Conservation (phyloP, 768 basidiomycete species). For the Russula sp. region DNA sequence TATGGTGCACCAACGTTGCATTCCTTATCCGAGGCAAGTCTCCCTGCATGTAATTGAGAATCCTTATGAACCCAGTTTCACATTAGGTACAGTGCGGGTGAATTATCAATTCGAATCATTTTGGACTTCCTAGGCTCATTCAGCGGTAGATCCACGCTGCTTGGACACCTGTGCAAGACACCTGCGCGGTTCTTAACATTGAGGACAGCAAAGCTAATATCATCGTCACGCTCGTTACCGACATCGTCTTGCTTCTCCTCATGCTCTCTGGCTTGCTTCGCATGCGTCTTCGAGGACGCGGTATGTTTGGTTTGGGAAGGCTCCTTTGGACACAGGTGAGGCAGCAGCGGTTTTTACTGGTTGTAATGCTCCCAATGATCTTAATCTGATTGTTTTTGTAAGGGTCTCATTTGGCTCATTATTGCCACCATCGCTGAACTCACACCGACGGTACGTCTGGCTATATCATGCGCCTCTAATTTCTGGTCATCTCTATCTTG, state of each 20-base stretch:
- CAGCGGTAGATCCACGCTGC: background rate
- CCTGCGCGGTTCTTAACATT: background rate
- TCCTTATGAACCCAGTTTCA: background rate
- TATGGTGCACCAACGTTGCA: background rate
- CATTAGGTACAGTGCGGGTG: background rate
- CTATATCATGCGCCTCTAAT: background rate
- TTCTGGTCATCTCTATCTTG: background rate
- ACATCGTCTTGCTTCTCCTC: background rate
- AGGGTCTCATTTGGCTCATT: background rate
- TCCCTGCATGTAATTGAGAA: background rate
- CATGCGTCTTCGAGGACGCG: background rate
- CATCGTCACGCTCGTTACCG: background rate
- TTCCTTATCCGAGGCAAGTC: background rate
- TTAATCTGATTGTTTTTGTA: background rate
- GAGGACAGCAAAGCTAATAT: background rate
- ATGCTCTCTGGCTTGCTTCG: background rate
- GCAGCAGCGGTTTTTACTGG: background rate
- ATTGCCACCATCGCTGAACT: background rate
- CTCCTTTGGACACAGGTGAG: conserved; percentile 8
- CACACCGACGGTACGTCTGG: background rate
- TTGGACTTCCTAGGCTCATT: background rate
- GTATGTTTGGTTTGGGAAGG: background rate
- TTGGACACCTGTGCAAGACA: background rate
- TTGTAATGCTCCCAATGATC: too few species aligned
- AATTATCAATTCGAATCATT: too few species aligned